Evolutionary conservation across 1,284 basidiomycete species (phyloP), one percentile per base, ranked within the genome.

Genomic region (Mycosarcoma mackinlayi): DNA sequence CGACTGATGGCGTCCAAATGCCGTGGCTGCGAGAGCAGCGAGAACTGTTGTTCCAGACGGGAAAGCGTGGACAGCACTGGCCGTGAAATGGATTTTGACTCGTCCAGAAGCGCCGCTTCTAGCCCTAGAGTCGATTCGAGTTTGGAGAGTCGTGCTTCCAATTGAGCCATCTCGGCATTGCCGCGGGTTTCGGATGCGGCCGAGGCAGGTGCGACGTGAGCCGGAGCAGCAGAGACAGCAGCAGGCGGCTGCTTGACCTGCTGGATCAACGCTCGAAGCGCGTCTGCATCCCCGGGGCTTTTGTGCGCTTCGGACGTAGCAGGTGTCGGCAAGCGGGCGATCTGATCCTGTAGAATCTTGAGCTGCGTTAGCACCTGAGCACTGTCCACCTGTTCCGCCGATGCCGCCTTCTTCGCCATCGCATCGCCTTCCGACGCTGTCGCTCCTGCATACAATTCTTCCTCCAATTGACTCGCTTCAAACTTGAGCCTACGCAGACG

Each of bases 1-100:
- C 94, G 88, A 1, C 93, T 93, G 68, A 98, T 92, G n/a, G 93
- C 91, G 83, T 98, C 95, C 34, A 98, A 90, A 81, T 98, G 94
- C 6, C 94, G 89, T 0, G 96, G 95, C 85, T 98, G 94, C 0
- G 94, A 92, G 48, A 98, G 88, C 14, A 98, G 86, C 2, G 89
- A 89, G 27, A 98, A 86, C 83, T 94, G 92, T 25, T 89, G 89
- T 78, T 92, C 93, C 34, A 97, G 87, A 27, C 92, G 89, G 16
- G 87, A 87, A 38, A 98, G 86, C 39, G 93, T 88, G 0, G 91
- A 89, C 1, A 96, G 85, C 14, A 98, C 85, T 0, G 95, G 93
- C 1, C 90, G 86, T 0, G 92, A 89, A 11, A 93, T 85, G 2
- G 79, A 68, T 40, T 40, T 50, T 14, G 62, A 63, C 38, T 76